Percentiles rank a stretch among this genome's conserved stretches.
These are phyloP conservation scores for Chalciporus chontae DNA, from an alignment of 768 basidiomycete genomes.

Conservation along the genomic window DNA sequence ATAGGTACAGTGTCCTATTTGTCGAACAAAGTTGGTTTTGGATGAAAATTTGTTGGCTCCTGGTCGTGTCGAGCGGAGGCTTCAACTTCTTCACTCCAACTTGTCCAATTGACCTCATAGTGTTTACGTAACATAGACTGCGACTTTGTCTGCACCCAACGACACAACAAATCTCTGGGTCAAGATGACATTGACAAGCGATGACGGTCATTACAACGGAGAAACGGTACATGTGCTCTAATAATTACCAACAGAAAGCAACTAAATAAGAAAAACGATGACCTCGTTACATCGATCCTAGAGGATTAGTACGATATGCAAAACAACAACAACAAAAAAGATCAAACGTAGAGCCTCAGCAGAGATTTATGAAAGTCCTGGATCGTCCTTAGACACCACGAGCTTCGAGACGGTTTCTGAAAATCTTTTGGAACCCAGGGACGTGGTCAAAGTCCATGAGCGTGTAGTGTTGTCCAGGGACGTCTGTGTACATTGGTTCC, in stretches of 20 bases:
- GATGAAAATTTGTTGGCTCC: not conserved
- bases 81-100: too few relatives aligned
- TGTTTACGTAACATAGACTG: not conserved
- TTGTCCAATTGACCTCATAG: not conserved
- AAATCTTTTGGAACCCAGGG: slow-evolving; percentile 24
- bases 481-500: slow-evolving; percentile 13
- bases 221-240: too few relatives aligned
- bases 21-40: not conserved
- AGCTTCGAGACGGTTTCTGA: slow-evolving; percentile 19
- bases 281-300: too few relatives aligned
- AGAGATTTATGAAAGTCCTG: not conserved
- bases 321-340: too few relatives aligned
- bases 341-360: too few relatives aligned
- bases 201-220: too few relatives aligned
- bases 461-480: slow-evolving; percentile 21
- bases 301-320: too few relatives aligned
- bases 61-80: not conserved
- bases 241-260: too few relatives aligned
- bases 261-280: too few relatives aligned
- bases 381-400: slow-evolving; percentile 14
- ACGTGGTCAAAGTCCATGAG: slow-evolving; percentile 27
- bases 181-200: too few relatives aligned
- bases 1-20: not conserved
- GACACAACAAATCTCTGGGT: too few relatives aligned
- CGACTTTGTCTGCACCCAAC: too few relatives aligned